These are phyloP conservation scores for Extremus antarcticus DNA, from an alignment of 495 filamentous ascomycete species.

Conservation along the genomic window DNA sequence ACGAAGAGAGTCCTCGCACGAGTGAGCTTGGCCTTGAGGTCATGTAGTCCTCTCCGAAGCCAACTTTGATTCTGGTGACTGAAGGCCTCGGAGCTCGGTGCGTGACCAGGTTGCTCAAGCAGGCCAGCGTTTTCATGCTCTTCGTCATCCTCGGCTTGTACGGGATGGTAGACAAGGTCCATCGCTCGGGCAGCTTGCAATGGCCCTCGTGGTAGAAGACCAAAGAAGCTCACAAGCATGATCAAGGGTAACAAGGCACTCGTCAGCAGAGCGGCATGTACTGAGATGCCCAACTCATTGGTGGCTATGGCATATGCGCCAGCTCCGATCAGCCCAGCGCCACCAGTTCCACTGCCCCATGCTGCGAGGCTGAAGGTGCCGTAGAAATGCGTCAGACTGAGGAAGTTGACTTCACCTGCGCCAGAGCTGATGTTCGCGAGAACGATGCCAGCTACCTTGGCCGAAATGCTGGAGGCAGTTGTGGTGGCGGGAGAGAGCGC, in stretches of 20 bases:
- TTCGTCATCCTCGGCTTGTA: constrained; percentile 27
- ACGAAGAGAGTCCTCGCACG: constrained; percentile 49
- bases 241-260: constrained; percentile 68
- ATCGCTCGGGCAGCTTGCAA: constrained; percentile 41
- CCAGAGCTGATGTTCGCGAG: constrained; percentile 76
- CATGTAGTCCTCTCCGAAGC: constrained; percentile 20
- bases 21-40: constrained; percentile 39
- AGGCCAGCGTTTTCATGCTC: constrained; percentile 29
- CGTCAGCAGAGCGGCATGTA: constrained; percentile 58
- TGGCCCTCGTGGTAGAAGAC: constrained; percentile 56
- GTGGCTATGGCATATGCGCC: constrained; percentile 79
- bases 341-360: constrained; percentile 90
- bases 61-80: background rate
- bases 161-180: constrained; percentile 32
- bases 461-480: constrained; percentile 48
- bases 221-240: constrained; percentile 80
- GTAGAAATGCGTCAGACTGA: constrained; percentile 87
- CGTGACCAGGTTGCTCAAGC: constrained; percentile 20
- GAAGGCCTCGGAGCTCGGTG: constrained; percentile 12
- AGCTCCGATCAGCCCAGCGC: constrained; percentile 75
- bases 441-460: constrained; percentile 74
- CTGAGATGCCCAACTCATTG: constrained; percentile 59
- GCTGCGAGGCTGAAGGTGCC: constrained; percentile 80
- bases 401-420: constrained; percentile 76
- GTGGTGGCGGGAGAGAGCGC: constrained; percentile 58